A percentile compares a stretch with the other conserved stretches of the same genome.
Conservation (phyloP, 2,329 filamentous ascomycete species). For the Aspergillus persii region DNA sequence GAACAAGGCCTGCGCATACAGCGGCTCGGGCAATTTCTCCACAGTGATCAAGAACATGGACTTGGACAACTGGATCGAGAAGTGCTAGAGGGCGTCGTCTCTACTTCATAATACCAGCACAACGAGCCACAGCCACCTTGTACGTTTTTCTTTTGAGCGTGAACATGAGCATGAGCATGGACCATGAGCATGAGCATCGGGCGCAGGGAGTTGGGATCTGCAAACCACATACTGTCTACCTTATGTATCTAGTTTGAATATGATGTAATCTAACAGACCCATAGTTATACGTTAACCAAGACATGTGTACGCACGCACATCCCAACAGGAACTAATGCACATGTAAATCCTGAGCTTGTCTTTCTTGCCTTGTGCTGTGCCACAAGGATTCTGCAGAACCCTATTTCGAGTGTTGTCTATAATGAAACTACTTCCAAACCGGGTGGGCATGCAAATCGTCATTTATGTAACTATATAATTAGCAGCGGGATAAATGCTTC, state of each 20-base stretch:
- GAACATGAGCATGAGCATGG: background rate
- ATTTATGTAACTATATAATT: background rate
- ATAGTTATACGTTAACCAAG: background rate
- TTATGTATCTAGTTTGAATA: constrained; percentile 2
- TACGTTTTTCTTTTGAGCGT: background rate
- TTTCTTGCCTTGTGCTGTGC: background rate
- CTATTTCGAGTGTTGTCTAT: background rate
- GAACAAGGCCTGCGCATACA: constrained; percentile 47
- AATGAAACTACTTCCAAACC: background rate
- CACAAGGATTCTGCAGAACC: background rate
- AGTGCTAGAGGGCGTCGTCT: constrained; percentile 42
- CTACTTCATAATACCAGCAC: background rate
- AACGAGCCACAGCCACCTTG: background rate
- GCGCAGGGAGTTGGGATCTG: background rate
- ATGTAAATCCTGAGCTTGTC: background rate
- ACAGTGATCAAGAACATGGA: constrained; percentile 66
- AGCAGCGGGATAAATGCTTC: background rate
- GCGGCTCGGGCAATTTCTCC: constrained; percentile 54
- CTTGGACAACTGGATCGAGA: constrained; percentile 62
- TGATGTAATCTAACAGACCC: background rate
- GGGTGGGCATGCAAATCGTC: background rate
- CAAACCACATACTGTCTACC: background rate
- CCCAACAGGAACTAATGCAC: background rate
- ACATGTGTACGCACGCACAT: background rate
- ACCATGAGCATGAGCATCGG: constrained; percentile 1